These are phyloP conservation scores for Orbilia blumenaviensis DNA, from an alignment of 2,329 filamentous ascomycete genomes.

Conservation along the genomic window DNA sequence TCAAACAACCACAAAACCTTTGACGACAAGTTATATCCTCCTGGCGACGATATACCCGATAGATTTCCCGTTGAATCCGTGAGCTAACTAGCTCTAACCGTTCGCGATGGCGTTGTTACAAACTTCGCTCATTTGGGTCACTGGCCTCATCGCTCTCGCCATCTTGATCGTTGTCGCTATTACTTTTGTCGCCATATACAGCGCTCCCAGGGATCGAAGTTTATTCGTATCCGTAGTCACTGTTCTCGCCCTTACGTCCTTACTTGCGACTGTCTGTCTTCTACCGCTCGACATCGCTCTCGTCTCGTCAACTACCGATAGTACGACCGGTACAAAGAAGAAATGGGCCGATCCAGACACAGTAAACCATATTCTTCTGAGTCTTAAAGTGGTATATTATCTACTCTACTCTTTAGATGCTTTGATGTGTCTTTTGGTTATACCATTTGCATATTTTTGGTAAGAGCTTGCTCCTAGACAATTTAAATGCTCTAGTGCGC, in stretches of 20 bases:
- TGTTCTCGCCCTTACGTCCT: constrained; percentile 83
- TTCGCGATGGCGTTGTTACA: constrained; percentile 75
- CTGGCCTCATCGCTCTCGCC: constrained; percentile 83
- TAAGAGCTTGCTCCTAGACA: constrained; percentile 18
- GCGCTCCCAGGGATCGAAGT: constrained; percentile 85
- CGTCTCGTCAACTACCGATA: constrained; percentile 84
- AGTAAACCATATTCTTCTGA: constrained; percentile 79
- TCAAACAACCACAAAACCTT: too few species aligned
- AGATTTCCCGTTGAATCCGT: not conserved
- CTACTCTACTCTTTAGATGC: constrained; percentile 90
- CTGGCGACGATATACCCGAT: constrained; percentile 19
- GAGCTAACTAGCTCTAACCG: constrained; percentile 51
- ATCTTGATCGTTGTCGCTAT: constrained; percentile 79
- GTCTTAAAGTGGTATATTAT: constrained; percentile 90
- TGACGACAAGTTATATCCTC: not conserved
- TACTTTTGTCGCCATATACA: constrained; percentile 81
- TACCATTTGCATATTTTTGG: constrained; percentile 98
- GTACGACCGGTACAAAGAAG: constrained; percentile 82
- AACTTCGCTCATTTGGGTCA: constrained; percentile 91
- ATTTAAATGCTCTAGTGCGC: not conserved
- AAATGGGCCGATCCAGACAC: constrained; percentile 89
- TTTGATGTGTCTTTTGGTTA: constrained; percentile 83
- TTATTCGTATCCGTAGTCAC: constrained; percentile 82
- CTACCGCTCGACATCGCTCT: constrained; percentile 95
- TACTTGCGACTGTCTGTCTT: constrained; percentile 90